Percentiles rank a stretch among this genome's conserved stretches.
Evolutionary conservation across 1,139 yeast genomes (phyloP).

Genomic region (Debaryomycetaceae sp.): DNA sequence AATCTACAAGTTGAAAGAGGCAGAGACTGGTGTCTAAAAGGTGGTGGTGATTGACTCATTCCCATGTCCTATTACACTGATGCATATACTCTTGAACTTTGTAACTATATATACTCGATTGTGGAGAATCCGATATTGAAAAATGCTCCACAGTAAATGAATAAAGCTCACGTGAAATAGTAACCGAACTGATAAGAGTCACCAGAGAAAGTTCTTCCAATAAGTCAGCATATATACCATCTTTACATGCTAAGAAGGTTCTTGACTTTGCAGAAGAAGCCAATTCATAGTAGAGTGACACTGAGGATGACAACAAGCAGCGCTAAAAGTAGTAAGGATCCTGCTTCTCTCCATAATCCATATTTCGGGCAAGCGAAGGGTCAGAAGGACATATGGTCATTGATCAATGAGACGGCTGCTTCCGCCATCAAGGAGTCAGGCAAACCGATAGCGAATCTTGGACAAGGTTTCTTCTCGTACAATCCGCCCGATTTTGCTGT

Average conservation of each 20-base stretch:
- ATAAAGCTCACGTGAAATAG: background rate
- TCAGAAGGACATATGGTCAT: constrained; percentile 87
- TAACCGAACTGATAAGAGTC: background rate
- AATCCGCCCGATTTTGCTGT: constrained; percentile 90
- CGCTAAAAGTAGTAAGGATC: constrained; percentile 1
- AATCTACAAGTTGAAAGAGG: constrained; percentile 61
- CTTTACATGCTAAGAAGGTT: background rate
- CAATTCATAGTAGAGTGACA: background rate
- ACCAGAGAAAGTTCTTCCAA: background rate
- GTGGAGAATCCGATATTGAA: no score
- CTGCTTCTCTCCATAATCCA: constrained; percentile 46
- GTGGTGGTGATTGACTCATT: constrained; percentile 2
- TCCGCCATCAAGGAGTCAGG: constrained; percentile 63
- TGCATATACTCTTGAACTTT: no score
- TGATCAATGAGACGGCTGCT: constrained; percentile 94
- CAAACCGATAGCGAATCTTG: constrained; percentile 76
- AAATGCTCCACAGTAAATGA: background rate
- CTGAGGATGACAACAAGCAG: constrained; percentile 4
- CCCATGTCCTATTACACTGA: no score
- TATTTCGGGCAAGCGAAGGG: constrained; percentile 55
- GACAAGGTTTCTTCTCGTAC: constrained; percentile 96
- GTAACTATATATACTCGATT: no score
- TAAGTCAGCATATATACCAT: background rate
- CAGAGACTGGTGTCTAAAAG: constrained; percentile 55
- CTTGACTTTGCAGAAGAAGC: background rate